Conservation (phyloP, 345 rosid genomes). For the Dimocarpus longan region DNA sequence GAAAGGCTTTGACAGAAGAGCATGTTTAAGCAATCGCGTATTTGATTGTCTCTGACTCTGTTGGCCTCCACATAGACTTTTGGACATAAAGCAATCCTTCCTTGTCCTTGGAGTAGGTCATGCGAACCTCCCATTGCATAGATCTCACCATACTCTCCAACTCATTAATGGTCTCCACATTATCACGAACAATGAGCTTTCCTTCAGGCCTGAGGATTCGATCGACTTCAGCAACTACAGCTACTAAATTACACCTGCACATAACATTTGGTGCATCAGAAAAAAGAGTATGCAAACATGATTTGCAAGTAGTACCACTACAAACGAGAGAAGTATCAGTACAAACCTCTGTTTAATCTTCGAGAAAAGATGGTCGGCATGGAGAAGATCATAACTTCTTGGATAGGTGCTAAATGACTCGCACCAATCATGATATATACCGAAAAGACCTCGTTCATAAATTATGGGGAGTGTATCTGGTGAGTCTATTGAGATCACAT, state of each 20-base stretch:
- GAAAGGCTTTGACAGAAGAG: background rate
- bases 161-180: conserved; percentile 56
- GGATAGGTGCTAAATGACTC: conserved; percentile 97
- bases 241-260: conserved; percentile 69
- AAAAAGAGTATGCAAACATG: background rate
- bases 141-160: conserved; percentile 61
- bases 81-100: conserved; percentile 86
- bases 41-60: conserved; percentile 53
- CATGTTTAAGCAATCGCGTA: conserved; percentile 58
- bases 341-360: conserved; percentile 68
- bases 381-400: conserved; percentile 94
- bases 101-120: conserved; percentile 74
- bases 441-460: conserved; percentile 89
- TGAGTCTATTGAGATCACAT: conserved; percentile 80
- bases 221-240: conserved; percentile 84
- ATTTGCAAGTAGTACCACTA: background rate
- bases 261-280: background rate
- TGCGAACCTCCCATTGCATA: conserved; percentile 81
- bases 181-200: conserved; percentile 74
- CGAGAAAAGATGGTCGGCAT: conserved; percentile 96
- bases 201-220: conserved; percentile 89
- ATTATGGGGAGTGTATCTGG: conserved; percentile 93
- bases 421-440: conserved; percentile 96
- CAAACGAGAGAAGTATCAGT: background rate
- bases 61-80: conserved; percentile 87